These are phyloP conservation scores for Ceratobasidium theobromae DNA, from an alignment of 1,284 basidiomycete genomes.

Conservation along the genomic window DNA sequence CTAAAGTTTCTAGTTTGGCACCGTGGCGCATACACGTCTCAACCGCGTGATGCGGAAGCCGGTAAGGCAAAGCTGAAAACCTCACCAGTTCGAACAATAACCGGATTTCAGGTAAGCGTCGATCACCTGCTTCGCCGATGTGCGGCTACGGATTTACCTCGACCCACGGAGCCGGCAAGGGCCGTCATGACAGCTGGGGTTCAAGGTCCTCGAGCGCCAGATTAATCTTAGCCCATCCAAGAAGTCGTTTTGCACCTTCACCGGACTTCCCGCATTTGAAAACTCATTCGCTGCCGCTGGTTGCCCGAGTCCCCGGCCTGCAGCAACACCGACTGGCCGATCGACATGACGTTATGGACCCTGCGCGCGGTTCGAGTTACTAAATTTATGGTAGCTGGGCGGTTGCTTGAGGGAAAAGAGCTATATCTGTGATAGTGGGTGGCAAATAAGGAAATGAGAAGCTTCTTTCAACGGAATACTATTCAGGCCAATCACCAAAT, in stretches of 20 bases:
- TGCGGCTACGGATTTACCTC: background rate
- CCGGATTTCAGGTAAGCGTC: no score
- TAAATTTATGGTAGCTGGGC: conserved; percentile 1
- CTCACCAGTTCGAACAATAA: no score
- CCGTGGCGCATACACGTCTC: conserved; percentile 19
- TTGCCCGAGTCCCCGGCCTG: no score
- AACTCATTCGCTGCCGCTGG: background rate
- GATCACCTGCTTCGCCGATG: background rate
- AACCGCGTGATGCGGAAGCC: conserved; percentile 18
- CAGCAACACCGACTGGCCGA: background rate
- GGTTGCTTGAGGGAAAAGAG: background rate
- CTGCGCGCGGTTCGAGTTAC: conserved; percentile 14
- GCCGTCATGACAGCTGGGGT: background rate
- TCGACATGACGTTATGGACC: background rate
- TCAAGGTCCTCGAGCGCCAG: conserved; percentile 1
- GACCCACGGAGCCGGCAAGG: background rate
- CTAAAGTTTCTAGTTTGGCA: background rate
- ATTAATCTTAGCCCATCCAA: conserved; percentile 31
- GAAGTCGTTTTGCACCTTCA: background rate
- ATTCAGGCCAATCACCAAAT: background rate
- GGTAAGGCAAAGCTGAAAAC: conserved; percentile 13
- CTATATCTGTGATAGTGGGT: background rate
- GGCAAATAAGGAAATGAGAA: background rate
- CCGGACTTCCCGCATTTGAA: background rate
- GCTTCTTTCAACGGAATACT: background rate